Percentiles rank a stretch among this genome's conserved stretches.
These are phyloP conservation scores for Sclerotinia subarctica DNA, from an alignment of 2,329 filamentous ascomycete species.

Conservation along the genomic window DNA sequence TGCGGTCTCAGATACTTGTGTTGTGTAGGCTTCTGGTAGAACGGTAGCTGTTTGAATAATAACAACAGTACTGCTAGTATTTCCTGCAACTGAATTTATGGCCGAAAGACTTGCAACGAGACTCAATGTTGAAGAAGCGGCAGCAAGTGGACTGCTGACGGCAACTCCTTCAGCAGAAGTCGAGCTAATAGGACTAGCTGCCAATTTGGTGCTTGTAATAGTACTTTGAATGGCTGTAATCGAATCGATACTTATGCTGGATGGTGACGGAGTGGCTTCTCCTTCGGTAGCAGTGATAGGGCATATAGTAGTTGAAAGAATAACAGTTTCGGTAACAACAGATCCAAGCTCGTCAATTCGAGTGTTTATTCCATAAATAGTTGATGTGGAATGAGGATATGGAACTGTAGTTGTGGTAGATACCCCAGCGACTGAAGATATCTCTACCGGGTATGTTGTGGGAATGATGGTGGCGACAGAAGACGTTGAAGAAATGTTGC, in stretches of 20 bases:
- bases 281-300: constrained; percentile 8
- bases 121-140: background rate
- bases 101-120: constrained; percentile 2
- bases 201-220: background rate
- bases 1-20: background rate
- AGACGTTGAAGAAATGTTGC: background rate
- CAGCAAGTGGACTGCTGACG: constrained; percentile 1
- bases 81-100: background rate
- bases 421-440: background rate
- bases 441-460: background rate
- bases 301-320: constrained; percentile 16
- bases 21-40: constrained; percentile 9
- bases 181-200: background rate
- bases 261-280: background rate
- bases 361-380: constrained; percentile 11
- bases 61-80: background rate
- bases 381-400: constrained; percentile 1
- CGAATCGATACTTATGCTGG: background rate
- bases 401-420: background rate
- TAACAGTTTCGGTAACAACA: constrained; percentile 16
- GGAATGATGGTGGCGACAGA: background rate
- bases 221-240: background rate
- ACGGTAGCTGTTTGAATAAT: background rate
- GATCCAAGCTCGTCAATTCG: constrained; percentile 15
- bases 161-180: constrained; percentile 1